Evolutionary conservation across 495 filamentous ascomycete genomes (phyloP), one percentile per base, ranked within the genome.

Genomic region (Neurospora sp.): DNA sequence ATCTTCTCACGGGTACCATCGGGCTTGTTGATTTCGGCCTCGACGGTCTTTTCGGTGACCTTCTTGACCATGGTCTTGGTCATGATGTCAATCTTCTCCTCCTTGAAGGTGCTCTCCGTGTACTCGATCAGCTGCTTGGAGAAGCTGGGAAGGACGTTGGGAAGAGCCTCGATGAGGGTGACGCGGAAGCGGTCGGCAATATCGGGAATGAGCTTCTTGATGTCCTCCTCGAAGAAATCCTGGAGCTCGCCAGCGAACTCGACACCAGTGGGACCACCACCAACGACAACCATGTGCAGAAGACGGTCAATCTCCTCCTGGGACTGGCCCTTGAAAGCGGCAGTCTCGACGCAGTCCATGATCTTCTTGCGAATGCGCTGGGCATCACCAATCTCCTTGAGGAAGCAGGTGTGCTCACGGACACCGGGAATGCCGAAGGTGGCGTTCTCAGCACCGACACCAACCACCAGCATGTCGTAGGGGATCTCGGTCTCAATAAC

Each of bases 21-120:
- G n/a, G 94, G 92, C 53, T 89, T 89, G 74, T 89, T 91, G 48
- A 90, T 87, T 83, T 97, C 93, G 75, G 94, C 96, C 84, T 97
- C 92, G 79, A 99, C 96, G 80, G 89, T 90, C 85, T 93, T 97
- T 79, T 97, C 93, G 35, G 93, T 97, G 71, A 99, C 96, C 73
- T 92, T 93, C 86, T 98, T 98, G 79, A 99, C 96, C 91, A 97
- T 94, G 69, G 96, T 99, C 89, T 99, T 99, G 73, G 96, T 96
- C 81, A 90, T 91, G 84, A 99, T 95, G 72, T 91, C 89, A 79
- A 99, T 99, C 77, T 92, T 93, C 84, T 98, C 95, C 86, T 98
- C 96, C 84, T 96, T 96, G 88, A 99, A 97, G 71, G 94, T 97
- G 81, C 93, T 93, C 84, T 98, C 96, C 75, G 96, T 98, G 86